These are phyloP conservation scores for Phragmites australis DNA, from an alignment of 176 grass and related monocot species.

Conservation along the genomic window DNA sequence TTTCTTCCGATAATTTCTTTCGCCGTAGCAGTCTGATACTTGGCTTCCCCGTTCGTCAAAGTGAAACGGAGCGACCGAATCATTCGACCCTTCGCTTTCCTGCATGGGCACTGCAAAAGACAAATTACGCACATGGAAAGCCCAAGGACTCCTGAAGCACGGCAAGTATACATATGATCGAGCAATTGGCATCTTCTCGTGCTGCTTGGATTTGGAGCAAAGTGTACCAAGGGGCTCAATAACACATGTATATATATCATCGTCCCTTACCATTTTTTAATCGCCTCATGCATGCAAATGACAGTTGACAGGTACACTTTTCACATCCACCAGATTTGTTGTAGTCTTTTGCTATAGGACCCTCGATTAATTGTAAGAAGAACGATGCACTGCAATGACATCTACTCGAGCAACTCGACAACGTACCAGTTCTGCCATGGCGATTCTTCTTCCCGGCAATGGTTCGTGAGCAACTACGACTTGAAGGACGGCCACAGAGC, in stretches of 20 bases:
- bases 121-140: background rate
- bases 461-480: background rate
- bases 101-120: background rate
- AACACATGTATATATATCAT: background rate
- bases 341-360: background rate
- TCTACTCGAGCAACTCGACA: background rate
- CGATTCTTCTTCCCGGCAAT: conserved; percentile 1
- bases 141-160: too few relatives aligned
- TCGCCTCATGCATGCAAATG: background rate
- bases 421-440: conserved; percentile 12
- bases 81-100: background rate
- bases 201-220: background rate
- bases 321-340: background rate
- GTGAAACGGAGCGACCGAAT: background rate
- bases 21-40: too few relatives aligned
- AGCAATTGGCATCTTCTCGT: background rate
- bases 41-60: background rate
- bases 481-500: conserved; percentile 6
- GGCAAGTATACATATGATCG: background rate
- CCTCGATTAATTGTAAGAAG: background rate
- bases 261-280: background rate
- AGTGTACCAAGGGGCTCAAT: background rate
- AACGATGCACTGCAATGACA: background rate
- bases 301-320: background rate
- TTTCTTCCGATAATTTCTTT: too few relatives aligned